These are phyloP conservation scores for Solidago caesia DNA, from an alignment of 129 eudicot genomes.

Conservation along the genomic window DNA sequence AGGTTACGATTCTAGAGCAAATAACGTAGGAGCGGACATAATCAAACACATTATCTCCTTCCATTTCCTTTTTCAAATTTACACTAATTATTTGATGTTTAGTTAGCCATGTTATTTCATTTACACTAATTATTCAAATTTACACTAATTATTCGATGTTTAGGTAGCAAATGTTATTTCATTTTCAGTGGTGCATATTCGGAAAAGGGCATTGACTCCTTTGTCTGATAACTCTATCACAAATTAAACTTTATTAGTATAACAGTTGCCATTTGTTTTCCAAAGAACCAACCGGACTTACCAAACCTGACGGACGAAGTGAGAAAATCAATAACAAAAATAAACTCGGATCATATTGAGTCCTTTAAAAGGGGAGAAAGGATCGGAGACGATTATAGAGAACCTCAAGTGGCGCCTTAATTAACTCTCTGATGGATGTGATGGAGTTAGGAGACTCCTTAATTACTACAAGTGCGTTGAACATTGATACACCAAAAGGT, in stretches of 20 bases:
- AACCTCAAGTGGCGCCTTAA: not conserved
- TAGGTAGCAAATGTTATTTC: too few relatives aligned
- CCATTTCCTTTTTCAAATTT: too few relatives aligned
- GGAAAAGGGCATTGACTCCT: constrained; percentile 23
- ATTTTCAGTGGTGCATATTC: constrained; percentile 6
- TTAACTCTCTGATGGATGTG: too few relatives aligned
- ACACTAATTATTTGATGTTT: too few relatives aligned
- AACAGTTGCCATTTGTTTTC: constrained; percentile 6
- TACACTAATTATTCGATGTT: too few relatives aligned
- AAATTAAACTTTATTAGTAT: constrained; percentile 3
- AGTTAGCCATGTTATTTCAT: too few relatives aligned
- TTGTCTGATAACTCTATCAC: constrained; percentile 3
- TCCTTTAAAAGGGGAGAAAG: constrained; percentile 10
- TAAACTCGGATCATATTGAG: constrained; percentile 4
- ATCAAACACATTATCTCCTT: too few relatives aligned
- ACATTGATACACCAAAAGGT: not conserved
- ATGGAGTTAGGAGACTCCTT: constrained; percentile 16
- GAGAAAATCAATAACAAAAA: not conserved
- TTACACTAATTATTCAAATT: too few relatives aligned
- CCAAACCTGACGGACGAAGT: constrained; percentile 10
- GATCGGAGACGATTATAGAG: not conserved
- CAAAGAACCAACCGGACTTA: constrained; percentile 3
- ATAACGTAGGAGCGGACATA: too few relatives aligned
- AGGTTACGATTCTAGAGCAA: too few relatives aligned
- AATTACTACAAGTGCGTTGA: not conserved